Evolutionary conservation across 305 asterid species (phyloP).

Genomic region (Fraxinus sp.): DNA sequence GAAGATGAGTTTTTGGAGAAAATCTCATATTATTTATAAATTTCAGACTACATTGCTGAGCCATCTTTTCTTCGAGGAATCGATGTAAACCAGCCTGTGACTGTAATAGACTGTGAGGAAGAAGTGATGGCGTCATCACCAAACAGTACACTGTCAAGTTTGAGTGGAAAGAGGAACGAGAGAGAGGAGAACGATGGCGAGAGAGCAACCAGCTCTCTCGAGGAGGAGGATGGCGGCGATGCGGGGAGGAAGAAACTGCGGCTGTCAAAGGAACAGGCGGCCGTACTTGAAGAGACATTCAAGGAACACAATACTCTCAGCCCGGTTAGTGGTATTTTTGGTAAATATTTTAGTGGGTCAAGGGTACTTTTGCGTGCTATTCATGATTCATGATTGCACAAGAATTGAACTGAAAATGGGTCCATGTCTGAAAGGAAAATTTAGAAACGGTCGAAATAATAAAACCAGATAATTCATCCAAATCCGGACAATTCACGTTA

Average conservation of each 20-base stretch:
- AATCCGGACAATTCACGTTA: background rate
- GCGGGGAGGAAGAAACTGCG: conserved; percentile 89
- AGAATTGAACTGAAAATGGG: background rate
- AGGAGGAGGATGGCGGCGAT: conserved; percentile 61
- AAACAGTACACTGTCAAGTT: conserved; percentile 67
- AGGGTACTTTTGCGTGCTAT: background rate
- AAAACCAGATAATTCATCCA: background rate
- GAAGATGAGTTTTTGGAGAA: background rate
- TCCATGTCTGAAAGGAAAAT: background rate
- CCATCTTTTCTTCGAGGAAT: conserved; percentile 42
- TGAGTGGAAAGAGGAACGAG: conserved; percentile 74
- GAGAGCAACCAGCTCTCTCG: conserved; percentile 45
- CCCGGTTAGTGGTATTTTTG: conserved; percentile 55
- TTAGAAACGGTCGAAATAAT: background rate
- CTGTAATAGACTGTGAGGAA: conserved; percentile 45
- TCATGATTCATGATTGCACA: background rate
- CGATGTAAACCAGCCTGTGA: conserved; percentile 54
- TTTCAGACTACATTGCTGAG: conserved; percentile 50
- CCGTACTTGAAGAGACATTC: conserved; percentile 83
- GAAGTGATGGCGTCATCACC: conserved; percentile 70
- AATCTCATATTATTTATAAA: background rate
- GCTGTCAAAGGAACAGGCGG: conserved; percentile 93
- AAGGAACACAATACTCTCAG: conserved; percentile 81
- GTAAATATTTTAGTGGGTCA: background rate
- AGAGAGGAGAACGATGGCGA: conserved; percentile 72